Conservation (phyloP, 2,329 filamentous ascomycete species). For the Stemphylium vesicarium region DNA sequence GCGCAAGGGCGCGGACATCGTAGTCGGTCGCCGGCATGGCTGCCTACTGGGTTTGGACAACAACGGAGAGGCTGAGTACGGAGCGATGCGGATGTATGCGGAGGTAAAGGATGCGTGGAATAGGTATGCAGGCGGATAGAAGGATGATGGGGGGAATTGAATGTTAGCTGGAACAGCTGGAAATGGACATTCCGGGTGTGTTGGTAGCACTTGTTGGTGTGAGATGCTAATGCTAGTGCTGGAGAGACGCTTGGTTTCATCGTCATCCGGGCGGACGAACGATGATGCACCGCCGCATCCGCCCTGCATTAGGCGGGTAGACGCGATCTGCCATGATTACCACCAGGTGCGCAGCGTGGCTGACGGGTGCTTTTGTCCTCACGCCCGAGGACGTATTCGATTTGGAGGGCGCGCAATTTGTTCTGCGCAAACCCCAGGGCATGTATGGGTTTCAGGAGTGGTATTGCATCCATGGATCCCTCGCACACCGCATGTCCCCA, state of each 20-base stretch:
- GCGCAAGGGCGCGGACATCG: constrained; percentile 60
- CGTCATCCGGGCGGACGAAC: constrained; percentile 24
- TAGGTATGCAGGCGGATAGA: not conserved
- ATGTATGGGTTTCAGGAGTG: not conserved
- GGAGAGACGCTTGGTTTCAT: constrained; percentile 27
- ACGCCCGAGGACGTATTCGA: not conserved
- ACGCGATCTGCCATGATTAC: not conserved
- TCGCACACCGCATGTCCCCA: not conserved
- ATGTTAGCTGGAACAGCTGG: constrained; percentile 7
- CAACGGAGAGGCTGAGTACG: constrained; percentile 5
- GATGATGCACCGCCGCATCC: constrained; percentile 19
- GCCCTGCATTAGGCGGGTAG: constrained; percentile 15
- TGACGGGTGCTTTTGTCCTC: not conserved
- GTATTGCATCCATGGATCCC: not conserved
- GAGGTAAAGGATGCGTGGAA: not conserved
- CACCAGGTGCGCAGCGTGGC: not conserved
- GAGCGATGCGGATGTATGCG: constrained; percentile 22
- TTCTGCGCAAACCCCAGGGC: not conserved
- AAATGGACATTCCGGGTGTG: constrained; percentile 16
- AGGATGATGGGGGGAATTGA: not conserved
- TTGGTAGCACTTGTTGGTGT: constrained; percentile 11
- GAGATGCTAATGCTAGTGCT: constrained; percentile 21
- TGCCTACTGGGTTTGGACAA: not conserved
- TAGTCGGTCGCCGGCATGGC: constrained; percentile 55
- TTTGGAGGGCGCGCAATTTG: not conserved